Evolutionary conservation across 345 rosid genomes (phyloP).

Genomic region (Citrus hindsii): DNA sequence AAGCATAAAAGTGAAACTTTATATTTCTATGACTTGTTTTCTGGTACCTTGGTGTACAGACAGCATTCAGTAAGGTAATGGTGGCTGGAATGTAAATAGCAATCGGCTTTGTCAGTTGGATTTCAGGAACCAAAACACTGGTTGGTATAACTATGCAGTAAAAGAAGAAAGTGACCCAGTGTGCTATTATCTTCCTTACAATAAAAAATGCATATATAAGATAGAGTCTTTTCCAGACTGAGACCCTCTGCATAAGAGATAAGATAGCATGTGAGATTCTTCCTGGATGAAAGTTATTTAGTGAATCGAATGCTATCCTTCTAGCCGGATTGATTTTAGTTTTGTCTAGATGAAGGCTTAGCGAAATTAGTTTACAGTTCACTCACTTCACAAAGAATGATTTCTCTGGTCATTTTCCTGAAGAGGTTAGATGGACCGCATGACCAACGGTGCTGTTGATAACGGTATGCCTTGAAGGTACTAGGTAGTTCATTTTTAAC

Average conservation of each 20-base stretch:
- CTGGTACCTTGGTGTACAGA: conserved; percentile 41
- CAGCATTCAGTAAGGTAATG: conserved; percentile 47
- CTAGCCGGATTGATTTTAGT: background rate
- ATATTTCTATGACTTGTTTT: background rate
- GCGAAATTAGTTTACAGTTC: background rate
- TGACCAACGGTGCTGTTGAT: conserved; percentile 59
- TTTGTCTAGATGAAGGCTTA: background rate
- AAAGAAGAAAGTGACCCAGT: conserved; percentile 46
- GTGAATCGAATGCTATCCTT: background rate
- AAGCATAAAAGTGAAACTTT: background rate
- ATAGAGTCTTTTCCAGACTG: conserved; percentile 48
- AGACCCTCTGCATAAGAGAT: conserved; percentile 32
- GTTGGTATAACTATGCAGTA: conserved; percentile 49
- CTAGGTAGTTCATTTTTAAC: conserved; percentile 59
- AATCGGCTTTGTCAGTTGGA: conserved; percentile 38
- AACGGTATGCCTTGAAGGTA: conserved; percentile 46
- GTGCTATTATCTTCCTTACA: conserved; percentile 47
- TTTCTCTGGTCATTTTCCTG: conserved; percentile 51
- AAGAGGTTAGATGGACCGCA: conserved; percentile 60
- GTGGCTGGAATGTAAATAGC: conserved; percentile 49
- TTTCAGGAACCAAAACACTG: conserved; percentile 47
- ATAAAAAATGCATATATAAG: conserved; percentile 48
- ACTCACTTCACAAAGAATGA: conserved; percentile 36
- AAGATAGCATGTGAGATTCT: background rate
- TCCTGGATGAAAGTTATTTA: background rate